These are phyloP conservation scores for Thielaviopsis populi DNA, from an alignment of 2,329 filamentous ascomycete species.

Conservation along the genomic window DNA sequence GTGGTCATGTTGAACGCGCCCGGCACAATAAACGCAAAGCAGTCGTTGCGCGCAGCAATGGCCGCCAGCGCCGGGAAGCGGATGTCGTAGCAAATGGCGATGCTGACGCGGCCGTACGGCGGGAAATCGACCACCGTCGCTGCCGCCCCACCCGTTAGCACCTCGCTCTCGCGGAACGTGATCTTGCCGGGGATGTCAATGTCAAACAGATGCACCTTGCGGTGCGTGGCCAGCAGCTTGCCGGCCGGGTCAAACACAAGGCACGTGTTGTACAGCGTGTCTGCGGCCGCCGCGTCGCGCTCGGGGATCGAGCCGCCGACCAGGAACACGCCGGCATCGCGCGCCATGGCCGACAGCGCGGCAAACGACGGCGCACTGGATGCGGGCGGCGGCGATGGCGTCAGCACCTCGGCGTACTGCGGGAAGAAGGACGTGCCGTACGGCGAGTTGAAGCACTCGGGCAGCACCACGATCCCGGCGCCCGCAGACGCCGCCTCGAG, in stretches of 20 bases:
- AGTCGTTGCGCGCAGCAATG: constrained; percentile 72
- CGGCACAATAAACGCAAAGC: constrained; percentile 79
- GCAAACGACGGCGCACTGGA: constrained; percentile 71
- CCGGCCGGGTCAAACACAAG: constrained; percentile 70
- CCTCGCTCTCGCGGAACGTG: constrained; percentile 77
- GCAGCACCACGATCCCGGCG: constrained; percentile 77
- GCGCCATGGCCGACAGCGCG: constrained; percentile 64
- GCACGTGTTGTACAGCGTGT: constrained; percentile 78
- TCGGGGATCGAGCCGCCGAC: constrained; percentile 91
- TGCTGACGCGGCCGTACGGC: constrained; percentile 70
- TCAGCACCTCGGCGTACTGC: constrained; percentile 82
- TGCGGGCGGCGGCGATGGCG: constrained; percentile 47
- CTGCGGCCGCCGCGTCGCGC: constrained; percentile 35
- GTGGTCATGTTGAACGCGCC: constrained; percentile 97
- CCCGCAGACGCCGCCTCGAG: constrained; percentile 61
- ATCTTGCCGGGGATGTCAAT: constrained; percentile 96
- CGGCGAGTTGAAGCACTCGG: constrained; percentile 97
- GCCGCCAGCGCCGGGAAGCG: constrained; percentile 89
- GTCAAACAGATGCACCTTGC: constrained; percentile 94
- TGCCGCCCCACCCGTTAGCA: constrained; percentile 70
- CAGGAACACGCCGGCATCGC: constrained; percentile 64
- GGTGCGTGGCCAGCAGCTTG: constrained; percentile 67
- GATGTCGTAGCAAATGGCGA: constrained; percentile 96
- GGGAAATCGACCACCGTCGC: constrained; percentile 76
- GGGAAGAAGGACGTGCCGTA: constrained; percentile 88